phyloP scores from a whole-genome alignment of 352 stramenopile genomes.

The Pythium rhizo-oryzae region DNA sequence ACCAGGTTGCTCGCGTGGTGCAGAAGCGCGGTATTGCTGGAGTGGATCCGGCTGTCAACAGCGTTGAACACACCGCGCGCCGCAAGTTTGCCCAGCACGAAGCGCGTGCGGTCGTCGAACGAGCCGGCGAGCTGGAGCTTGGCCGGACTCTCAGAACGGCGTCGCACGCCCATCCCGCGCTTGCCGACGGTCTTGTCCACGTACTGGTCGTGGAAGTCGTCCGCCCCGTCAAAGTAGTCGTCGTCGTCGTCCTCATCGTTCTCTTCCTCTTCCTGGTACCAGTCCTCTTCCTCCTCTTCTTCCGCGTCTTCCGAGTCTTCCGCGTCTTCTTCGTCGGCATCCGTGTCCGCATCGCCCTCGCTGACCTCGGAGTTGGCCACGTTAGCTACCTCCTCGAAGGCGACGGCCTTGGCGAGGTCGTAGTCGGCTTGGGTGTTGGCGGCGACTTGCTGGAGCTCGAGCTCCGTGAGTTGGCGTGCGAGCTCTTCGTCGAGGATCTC shows the following conservation, averaged over 20 bases:
- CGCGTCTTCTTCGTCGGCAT: neutral
- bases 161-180: constrained; percentile 9
- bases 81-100: constrained; percentile 24
- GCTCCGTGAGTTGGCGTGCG: constrained; percentile 42
- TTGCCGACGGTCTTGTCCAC: constrained; percentile 16
- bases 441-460: constrained; percentile 27
- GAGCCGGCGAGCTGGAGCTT: constrained; percentile 18
- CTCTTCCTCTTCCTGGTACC: neutral
- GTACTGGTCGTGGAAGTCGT: constrained; percentile 30
- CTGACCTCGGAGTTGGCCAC: neutral
- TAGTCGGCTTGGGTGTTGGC: neutral
- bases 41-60: constrained; percentile 55
- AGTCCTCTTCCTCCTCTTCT: constrained; percentile 11
- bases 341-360: neutral
- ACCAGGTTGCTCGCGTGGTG: constrained; percentile 59
- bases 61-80: constrained; percentile 33
- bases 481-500: constrained; percentile 75
- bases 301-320: neutral
- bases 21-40: constrained; percentile 47
- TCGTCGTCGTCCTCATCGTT: constrained; percentile 16
- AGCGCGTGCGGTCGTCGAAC: constrained; percentile 29
- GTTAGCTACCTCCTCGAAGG: neutral
- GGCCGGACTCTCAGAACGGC: neutral
- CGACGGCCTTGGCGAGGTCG: neutral
- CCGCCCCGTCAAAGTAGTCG: constrained; percentile 28